These are phyloP conservation scores for Perilla frutescens DNA, from an alignment of 257 asterid genomes.

Conservation along the genomic window DNA sequence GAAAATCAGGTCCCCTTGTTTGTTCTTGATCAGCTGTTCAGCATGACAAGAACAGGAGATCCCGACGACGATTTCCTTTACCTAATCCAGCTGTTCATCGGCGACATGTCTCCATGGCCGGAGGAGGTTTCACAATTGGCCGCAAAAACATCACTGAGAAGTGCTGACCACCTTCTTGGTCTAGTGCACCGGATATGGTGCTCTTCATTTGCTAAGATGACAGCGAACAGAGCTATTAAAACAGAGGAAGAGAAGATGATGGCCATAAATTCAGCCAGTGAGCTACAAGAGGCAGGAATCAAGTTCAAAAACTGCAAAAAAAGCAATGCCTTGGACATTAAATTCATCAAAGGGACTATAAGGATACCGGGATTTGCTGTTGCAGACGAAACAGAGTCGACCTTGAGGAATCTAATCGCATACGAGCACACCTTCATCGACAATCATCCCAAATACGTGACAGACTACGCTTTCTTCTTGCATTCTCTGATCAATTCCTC, in stretches of 20 bases:
- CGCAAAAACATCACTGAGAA: background rate
- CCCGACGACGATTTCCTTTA: constrained; percentile 36
- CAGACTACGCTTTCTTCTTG: constrained; percentile 42
- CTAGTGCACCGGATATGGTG: constrained; percentile 39
- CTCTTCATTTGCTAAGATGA: constrained; percentile 27
- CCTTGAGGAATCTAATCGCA: constrained; percentile 40
- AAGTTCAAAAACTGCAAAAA: constrained; percentile 16
- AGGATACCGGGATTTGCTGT: constrained; percentile 37
- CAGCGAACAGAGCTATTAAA: background rate
- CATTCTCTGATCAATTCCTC: constrained; percentile 39
- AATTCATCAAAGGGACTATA: constrained; percentile 40
- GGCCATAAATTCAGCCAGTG: constrained; percentile 38
- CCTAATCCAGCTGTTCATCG: constrained; percentile 35
- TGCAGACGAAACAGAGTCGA: constrained; percentile 43
- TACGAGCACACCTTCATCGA: constrained; percentile 40
- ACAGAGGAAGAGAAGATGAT: constrained; percentile 10
- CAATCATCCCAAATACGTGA: constrained; percentile 34
- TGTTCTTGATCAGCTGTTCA: constrained; percentile 40
- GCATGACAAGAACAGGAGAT: constrained; percentile 39
- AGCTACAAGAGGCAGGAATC: constrained; percentile 45
- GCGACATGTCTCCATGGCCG: constrained; percentile 40
- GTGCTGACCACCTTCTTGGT: constrained; percentile 41
- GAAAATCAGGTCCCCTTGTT: constrained; percentile 59
- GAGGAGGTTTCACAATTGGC: background rate
- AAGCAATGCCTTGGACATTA: constrained; percentile 33